These are phyloP conservation scores for Capronia coronata DNA, from an alignment of 2,329 filamentous ascomycete species.

Conservation along the genomic window DNA sequence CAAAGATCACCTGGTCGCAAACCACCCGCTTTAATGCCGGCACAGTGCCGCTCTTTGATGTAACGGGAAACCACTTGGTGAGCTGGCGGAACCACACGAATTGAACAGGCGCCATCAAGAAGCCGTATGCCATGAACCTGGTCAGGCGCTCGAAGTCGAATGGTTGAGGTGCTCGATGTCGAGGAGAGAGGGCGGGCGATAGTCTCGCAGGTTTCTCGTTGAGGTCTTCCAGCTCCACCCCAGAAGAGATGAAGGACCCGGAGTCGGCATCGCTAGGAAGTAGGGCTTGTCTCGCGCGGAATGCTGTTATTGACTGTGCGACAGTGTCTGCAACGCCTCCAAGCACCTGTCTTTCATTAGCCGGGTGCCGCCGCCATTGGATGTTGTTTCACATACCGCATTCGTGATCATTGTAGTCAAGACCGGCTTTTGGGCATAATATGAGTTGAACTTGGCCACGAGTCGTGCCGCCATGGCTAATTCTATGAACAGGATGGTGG, in stretches of 20 bases:
- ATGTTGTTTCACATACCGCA: constrained; percentile 53
- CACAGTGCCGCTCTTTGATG: constrained; percentile 63
- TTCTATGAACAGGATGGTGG: constrained; percentile 77
- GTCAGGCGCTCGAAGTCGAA: constrained; percentile 95
- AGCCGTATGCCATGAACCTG: constrained; percentile 95
- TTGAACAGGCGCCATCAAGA: constrained; percentile 90
- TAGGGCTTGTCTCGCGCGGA: constrained; percentile 57
- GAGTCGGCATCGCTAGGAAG: constrained; percentile 45
- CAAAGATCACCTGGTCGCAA: constrained; percentile 88
- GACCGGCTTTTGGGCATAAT: constrained; percentile 87
- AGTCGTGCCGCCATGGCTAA: constrained; percentile 79
- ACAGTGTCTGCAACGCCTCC: constrained; percentile 77
- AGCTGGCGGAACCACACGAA: constrained; percentile 95
- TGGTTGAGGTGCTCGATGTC: constrained; percentile 61
- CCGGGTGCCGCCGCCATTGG: background rate
- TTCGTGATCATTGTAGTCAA: constrained; percentile 99
- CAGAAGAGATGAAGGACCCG: constrained; percentile 48
- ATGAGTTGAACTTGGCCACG: constrained; percentile 80
- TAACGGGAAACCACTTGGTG: constrained; percentile 73
- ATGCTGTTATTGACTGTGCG: constrained; percentile 82
- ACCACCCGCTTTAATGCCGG: constrained; percentile 85
- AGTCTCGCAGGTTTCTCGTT: constrained; percentile 67
- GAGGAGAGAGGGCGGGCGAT: constrained; percentile 61
- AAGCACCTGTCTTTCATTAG: constrained; percentile 18
- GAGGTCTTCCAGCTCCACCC: constrained; percentile 82